Conservation (phyloP, 495 filamentous ascomycete species). For the Trichoderma reesei region DNA sequence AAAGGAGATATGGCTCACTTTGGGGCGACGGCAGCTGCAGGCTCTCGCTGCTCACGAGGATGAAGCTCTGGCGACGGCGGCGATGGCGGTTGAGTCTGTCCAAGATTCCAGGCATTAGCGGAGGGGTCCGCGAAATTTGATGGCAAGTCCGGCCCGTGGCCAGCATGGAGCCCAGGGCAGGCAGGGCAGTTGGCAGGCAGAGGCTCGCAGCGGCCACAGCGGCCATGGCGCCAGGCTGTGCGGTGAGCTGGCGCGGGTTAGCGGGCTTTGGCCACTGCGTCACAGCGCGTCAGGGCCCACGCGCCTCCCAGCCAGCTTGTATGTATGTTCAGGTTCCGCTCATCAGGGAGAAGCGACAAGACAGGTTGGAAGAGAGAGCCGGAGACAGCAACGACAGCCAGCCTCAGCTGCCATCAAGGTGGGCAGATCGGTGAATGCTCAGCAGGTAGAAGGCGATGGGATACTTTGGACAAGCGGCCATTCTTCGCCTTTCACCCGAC, state of each 20-base stretch:
- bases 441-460: too few relatives aligned
- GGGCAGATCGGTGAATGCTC: too few relatives aligned
- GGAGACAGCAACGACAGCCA: neutral
- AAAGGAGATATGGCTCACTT: neutral
- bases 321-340: neutral
- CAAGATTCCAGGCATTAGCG: slow-evolving; percentile 1
- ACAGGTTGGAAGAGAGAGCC: neutral
- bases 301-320: neutral
- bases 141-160: neutral
- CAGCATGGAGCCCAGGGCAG: neutral
- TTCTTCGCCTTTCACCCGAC: too few relatives aligned
- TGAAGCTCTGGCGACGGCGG: neutral
- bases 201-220: neutral
- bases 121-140: neutral
- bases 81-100: neutral
- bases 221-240: neutral
- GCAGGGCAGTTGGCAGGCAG: neutral
- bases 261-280: neutral
- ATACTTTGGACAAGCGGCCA: too few relatives aligned
- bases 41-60: neutral
- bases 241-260: neutral
- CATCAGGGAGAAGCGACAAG: neutral
- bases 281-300: slow-evolving; percentile 6
- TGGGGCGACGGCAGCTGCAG: neutral
- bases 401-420: too few relatives aligned